Percentiles rank a stretch among this genome's conserved stretches.
Evolutionary conservation across 192 early-diverging fungal genomes (phyloP).

Genomic region (Kappamyces sp.): DNA sequence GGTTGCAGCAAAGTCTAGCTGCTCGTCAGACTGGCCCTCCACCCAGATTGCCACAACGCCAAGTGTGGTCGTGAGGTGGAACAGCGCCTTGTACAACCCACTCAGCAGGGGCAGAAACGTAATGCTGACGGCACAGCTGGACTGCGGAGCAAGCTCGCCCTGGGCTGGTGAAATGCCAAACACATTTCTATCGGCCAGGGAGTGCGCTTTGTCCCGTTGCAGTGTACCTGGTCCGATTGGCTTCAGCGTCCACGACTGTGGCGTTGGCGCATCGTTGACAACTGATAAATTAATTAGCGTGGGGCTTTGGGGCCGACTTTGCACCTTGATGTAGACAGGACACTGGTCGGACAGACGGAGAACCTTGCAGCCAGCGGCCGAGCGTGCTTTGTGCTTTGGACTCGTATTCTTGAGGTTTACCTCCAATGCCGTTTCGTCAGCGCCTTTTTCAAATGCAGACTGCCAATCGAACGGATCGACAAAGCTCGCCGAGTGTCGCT

Average conservation of each 20-base stretch:
- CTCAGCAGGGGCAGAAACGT: not conserved
- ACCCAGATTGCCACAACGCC: no score
- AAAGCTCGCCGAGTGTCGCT: not conserved
- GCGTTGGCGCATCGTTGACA: not conserved
- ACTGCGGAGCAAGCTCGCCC: not conserved
- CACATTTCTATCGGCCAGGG: not conserved
- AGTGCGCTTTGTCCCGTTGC: not conserved
- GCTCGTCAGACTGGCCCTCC: no score
- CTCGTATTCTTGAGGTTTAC: not conserved
- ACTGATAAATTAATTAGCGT: not conserved
- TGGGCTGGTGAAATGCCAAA: not conserved
- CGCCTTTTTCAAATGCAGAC: not conserved
- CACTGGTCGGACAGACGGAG: no score
- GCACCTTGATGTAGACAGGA: no score
- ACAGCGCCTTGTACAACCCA: not conserved
- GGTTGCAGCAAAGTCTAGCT: no score
- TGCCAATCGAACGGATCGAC: slow-evolving; percentile 16
- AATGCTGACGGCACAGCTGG: not conserved
- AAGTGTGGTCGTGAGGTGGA: not conserved
- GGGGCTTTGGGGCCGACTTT: no score
- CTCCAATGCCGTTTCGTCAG: slow-evolving; percentile 4
- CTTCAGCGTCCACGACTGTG: not conserved
- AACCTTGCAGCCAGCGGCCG: not conserved
- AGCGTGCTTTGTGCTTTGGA: not conserved
- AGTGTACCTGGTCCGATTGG: not conserved